Conservation (phyloP, 352 stramenopile species). For the Phytophthora vignae region DNA sequence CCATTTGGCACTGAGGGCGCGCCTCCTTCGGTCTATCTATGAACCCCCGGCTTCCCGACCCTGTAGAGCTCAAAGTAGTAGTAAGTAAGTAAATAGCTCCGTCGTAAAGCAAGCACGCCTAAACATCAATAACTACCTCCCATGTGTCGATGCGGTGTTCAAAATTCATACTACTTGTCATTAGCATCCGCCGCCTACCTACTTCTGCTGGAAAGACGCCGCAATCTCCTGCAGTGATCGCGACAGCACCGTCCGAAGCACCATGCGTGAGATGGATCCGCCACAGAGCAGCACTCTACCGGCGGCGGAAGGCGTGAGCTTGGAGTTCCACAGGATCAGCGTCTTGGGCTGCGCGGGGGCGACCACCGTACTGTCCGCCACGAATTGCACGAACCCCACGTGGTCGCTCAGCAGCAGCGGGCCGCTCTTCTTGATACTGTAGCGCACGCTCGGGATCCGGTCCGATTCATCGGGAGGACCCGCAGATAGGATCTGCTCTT, state of each 20-base stretch:
- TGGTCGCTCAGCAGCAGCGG: constrained; percentile 58
- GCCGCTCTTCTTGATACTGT: constrained; percentile 57
- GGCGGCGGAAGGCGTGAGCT: constrained; percentile 57
- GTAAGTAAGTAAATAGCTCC: constrained; percentile 31
- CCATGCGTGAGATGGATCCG: constrained; percentile 52
- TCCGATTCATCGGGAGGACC: constrained; percentile 50
- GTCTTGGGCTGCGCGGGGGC: constrained; percentile 42
- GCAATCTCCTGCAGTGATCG: constrained; percentile 38
- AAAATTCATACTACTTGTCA: not conserved
- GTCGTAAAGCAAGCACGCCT: constrained; percentile 6
- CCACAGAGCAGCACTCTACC: constrained; percentile 65
- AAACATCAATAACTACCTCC: constrained; percentile 15
- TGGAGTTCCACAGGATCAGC: constrained; percentile 69
- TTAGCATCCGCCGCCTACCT: not conserved
- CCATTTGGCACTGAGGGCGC: constrained; percentile 73
- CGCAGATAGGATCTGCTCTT: constrained; percentile 64
- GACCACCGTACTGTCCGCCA: constrained; percentile 42
- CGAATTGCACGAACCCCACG: constrained; percentile 65
- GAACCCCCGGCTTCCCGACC: not conserved
- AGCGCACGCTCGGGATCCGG: constrained; percentile 55
- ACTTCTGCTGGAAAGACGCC: constrained; percentile 37
- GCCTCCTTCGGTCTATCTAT: constrained; percentile 20
- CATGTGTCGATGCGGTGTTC: not conserved
- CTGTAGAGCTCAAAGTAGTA: constrained; percentile 25
- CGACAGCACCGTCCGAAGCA: constrained; percentile 40